Evolutionary conservation across 2,329 filamentous ascomycete species (phyloP).

Genomic region (Exophiala bonariae): DNA sequence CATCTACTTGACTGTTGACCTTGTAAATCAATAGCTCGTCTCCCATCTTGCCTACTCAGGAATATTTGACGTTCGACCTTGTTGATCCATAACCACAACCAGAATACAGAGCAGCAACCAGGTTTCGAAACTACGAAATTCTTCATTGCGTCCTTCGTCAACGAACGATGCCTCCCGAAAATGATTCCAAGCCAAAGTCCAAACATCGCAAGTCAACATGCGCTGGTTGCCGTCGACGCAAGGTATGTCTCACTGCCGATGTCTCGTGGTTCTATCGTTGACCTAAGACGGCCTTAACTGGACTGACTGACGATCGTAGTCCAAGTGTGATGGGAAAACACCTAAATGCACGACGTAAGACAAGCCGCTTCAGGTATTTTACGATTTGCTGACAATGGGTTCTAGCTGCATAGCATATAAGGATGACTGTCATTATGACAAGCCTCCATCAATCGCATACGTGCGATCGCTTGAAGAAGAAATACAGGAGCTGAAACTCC

Average conservation of each 20-base stretch:
- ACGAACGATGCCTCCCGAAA: conserved; percentile 17
- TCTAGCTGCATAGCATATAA: conserved; percentile 30
- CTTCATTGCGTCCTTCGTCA: no score
- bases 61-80: no score
- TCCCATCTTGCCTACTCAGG: no score
- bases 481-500: conserved; percentile 24
- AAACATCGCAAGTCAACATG: conserved; percentile 29
- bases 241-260: conserved; percentile 18
- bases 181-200: conserved; percentile 24
- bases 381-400: not conserved
- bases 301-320: conserved; percentile 9
- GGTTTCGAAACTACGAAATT: no score
- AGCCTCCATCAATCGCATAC: conserved; percentile 28
- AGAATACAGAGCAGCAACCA: no score
- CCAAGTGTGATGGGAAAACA: conserved; percentile 28
- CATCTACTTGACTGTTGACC: no score
- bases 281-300: not conserved
- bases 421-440: conserved; percentile 29
- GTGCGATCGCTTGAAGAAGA: conserved; percentile 29
- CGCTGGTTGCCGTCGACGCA: conserved; percentile 27
- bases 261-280: not conserved
- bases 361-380: not conserved
- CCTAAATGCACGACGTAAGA: conserved; percentile 27
- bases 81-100: no score
- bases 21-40: no score